Conservation (phyloP, 139 green algal species). For the Dunaliella sp. region DNA sequence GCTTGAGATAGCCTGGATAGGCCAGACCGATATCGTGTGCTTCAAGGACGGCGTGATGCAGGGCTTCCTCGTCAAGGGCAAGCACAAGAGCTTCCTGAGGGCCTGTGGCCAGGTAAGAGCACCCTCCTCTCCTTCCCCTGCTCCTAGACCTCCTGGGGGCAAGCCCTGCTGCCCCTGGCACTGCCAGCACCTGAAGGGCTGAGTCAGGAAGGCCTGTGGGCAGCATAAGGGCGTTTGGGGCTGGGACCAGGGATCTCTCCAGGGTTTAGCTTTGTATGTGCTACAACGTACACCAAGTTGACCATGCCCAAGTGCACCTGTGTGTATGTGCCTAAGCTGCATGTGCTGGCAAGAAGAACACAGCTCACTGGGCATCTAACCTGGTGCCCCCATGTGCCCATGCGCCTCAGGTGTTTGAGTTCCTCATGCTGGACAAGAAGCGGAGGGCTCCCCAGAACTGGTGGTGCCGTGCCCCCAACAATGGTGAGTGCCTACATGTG, state of each 20-base stretch:
- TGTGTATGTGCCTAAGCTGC: neutral
- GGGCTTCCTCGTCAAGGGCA: slow-evolving; percentile 47
- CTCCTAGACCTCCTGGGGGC: too few species aligned
- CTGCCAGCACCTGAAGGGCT: neutral
- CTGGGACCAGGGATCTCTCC: too few species aligned
- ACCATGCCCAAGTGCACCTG: neutral
- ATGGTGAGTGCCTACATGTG: too few species aligned
- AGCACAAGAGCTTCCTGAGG: slow-evolving; percentile 47
- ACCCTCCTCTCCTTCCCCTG: too few species aligned
- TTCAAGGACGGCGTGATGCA: slow-evolving; percentile 46
- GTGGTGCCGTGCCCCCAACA: slow-evolving; percentile 55
- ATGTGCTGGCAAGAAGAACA: too few species aligned
- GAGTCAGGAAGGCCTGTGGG: neutral
- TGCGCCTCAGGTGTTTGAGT: slow-evolving; percentile 47
- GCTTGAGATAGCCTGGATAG: slow-evolving; percentile 66
- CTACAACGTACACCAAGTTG: neutral
- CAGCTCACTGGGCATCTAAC: too few species aligned
- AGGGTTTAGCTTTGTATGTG: too few species aligned
- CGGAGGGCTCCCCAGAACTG: slow-evolving; percentile 51
- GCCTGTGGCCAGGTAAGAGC: slow-evolving; percentile 22
- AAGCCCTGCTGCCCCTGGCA: neutral
- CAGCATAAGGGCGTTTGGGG: too few species aligned
- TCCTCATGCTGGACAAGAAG: slow-evolving; percentile 42
- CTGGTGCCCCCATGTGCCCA: neutral
- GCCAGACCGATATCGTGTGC: slow-evolving; percentile 36